Base-by-base conservation (phyloP, 306 rosid genomes). In the Oxytropis ochrocephala region DNA sequence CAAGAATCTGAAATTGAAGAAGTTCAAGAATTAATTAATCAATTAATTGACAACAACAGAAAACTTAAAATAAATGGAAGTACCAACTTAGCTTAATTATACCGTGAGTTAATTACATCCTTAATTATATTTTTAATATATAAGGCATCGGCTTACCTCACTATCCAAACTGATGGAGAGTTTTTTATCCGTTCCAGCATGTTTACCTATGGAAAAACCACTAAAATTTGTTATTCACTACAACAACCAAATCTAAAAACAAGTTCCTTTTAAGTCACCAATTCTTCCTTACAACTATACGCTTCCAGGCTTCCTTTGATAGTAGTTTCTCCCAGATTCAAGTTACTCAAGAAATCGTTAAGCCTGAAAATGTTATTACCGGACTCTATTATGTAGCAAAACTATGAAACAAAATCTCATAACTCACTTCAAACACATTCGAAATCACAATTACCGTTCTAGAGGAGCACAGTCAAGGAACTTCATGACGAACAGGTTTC, bases 221-320 rank as follows among this genome's bases (percentile, higher is more conserved):
- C 0, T 4, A 32, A 52, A 4, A 68, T 30, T 73, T 38, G 56
- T 18, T 56, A 39, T 41, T 61, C 21, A 69, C 66, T 30, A 53
- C 65, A 21, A 72, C 43, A 62, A 56, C 35, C 66, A 79, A 51
- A 29, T 12, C 56, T 27, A 67, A 60, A 46, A 57, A 36, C 11
- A 64, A 11, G 13, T 29, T 21, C 30, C 8, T 9, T 8, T n/a
- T 30, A 72, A 36, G 49, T 27, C 63, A 43, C 11, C 2, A 30
- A 55, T 12, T 76, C 8, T 43, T 73, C 32, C 99, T 89, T 82
- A 94, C 99, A 94, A 50, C 96, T 91, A 68, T 94, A 94, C 74
- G 99, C 99, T 83, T 91, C 99, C 50, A 94, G 86, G 60, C 86
- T 79, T 50, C 97, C 97, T 75, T 82, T 87, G 82, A 94, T 85